A percentile compares a stretch with the other conserved stretches of the same genome.
Evolutionary conservation across 2,329 filamentous ascomycete genomes (phyloP).

Genomic region (Colletotrichum liaoningense): DNA sequence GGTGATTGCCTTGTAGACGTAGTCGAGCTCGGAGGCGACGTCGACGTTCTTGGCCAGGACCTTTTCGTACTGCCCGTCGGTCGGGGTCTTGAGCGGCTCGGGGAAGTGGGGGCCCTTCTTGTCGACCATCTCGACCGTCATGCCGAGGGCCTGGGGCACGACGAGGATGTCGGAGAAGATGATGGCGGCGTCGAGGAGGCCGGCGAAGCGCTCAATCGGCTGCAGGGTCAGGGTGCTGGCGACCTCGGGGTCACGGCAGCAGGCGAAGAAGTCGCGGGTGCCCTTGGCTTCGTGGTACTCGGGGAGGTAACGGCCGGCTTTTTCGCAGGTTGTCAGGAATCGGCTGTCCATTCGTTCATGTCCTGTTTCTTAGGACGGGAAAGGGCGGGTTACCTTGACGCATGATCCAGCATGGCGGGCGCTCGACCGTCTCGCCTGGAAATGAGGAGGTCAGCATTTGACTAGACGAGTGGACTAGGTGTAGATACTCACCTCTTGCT

Average conservation of each 20-base stretch:
- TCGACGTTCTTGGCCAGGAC: slow-evolving; percentile 84
- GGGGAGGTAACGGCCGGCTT: slow-evolving; percentile 95
- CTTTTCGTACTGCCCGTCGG: slow-evolving; percentile 84
- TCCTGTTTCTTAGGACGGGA: neutral
- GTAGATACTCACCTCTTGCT: slow-evolving; percentile 77
- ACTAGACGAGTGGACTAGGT: neutral
- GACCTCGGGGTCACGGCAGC: slow-evolving; percentile 92
- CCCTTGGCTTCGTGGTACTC: slow-evolving; percentile 98
- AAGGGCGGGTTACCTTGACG: slow-evolving; percentile 78
- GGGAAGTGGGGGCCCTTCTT: slow-evolving; percentile 98
- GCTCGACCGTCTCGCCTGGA: slow-evolving; percentile 87
- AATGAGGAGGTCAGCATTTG: slow-evolving; percentile 39
- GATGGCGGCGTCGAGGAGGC: slow-evolving; percentile 94
- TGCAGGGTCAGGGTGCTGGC: slow-evolving; percentile 94
- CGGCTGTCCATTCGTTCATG: slow-evolving; percentile 14
- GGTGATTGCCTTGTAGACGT: slow-evolving; percentile 96
- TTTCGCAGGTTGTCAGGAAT: slow-evolving; percentile 29
- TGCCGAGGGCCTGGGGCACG: slow-evolving; percentile 97
- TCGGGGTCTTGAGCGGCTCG: slow-evolving; percentile 80
- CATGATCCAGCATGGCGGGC: slow-evolving; percentile 99
- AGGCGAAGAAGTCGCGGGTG: slow-evolving; percentile 93
- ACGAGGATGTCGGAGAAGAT: slow-evolving; percentile 99
- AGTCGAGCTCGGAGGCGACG: slow-evolving; percentile 85
- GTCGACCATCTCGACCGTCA: slow-evolving; percentile 98
- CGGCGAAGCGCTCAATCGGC: slow-evolving; percentile 90